Evolutionary conservation across 495 filamentous ascomycete genomes (phyloP).

Genomic region (Lophiotrema nucula): DNA sequence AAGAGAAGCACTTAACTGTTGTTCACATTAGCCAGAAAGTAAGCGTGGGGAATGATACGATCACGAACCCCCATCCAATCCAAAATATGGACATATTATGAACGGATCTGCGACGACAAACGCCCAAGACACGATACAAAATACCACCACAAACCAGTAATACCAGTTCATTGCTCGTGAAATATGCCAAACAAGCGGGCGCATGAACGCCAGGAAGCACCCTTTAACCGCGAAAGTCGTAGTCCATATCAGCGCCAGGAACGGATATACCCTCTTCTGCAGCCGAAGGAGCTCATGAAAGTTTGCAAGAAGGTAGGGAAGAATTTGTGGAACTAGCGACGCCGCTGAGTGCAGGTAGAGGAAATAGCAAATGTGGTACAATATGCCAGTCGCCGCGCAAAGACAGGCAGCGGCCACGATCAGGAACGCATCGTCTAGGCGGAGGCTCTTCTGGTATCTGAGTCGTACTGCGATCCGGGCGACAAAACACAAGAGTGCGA

Average conservation of each 20-base stretch:
- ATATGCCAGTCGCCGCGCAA: neutral
- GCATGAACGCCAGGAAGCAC: conserved; percentile 9
- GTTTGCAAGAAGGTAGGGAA: neutral
- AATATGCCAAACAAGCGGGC: neutral
- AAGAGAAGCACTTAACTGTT: too few relatives aligned
- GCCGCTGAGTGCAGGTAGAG: neutral
- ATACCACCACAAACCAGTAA: too few relatives aligned
- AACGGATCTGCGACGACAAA: too few relatives aligned
- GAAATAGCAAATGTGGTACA: neutral
- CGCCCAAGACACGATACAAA: too few relatives aligned
- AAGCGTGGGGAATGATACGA: too few relatives aligned
- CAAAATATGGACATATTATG: too few relatives aligned
- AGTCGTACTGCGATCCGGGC: conserved; percentile 7
- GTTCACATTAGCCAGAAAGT: too few relatives aligned
- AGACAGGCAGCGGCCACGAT: neutral
- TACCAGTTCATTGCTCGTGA: neutral
- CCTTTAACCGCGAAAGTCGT: conserved; percentile 3
- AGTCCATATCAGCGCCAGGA: conserved; percentile 2
- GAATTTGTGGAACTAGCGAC: neutral
- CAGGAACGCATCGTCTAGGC: conserved; percentile 12
- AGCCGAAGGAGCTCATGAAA: too few relatives aligned
- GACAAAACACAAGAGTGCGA: neutral
- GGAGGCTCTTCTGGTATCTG: neutral
- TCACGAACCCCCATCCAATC: too few relatives aligned
- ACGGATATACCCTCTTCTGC: neutral